Base-by-base conservation (phyloP, 2,329 filamentous ascomycete species). In the Colletotrichum sp. region DNA sequence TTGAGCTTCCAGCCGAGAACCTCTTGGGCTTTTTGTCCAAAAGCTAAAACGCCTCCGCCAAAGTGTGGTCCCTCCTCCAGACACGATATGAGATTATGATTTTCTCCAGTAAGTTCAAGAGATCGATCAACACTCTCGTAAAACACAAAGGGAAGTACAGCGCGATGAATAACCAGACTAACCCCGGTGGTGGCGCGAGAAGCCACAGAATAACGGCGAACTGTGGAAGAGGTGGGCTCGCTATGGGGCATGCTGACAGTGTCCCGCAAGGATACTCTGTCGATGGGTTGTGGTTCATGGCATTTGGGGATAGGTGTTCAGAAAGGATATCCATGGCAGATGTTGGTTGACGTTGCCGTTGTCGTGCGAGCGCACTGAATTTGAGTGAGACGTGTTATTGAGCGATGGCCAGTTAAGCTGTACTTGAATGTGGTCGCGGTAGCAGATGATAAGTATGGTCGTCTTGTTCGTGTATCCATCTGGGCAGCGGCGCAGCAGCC, bases 401-500 rank as follows among this genome's bases (percentile, higher is more conserved):
- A 22, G 44, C 5, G 44, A 49, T 7, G 55, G 0, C 27, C 2
- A 0, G 55, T 22, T 1, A 22, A n/a, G 44, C 4, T 49, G n/a
- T 22, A 6, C 19, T 49, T 49, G 19, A 13, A 12, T 49, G 44
- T 49, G 19, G 44, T 22, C 9, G n/a, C n/a, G 4, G 19, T 49
- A 13, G n/a, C n/a, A 22, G 44, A 4, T 7, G 11, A 49, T 49
- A 13, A 49, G 44, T 49, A 49, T 22, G 44, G 44, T 11, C 44
- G 0, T 49, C 44, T 49, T 22, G 39, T 22, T 49, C 9, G 5
- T 22, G 6, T n/a, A 13, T 22, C 11, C 19, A 61, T 13, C 67
- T 69, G 69, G 59, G 69, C 69, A 36, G 59, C 16, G 69, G 69
- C 69, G 69, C 69, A 71, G 69, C 69, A 30, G 59, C 69, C 59